Evolutionary conservation across 2,329 filamentous ascomycete species (phyloP), one percentile per base, ranked within the genome.

Genomic region (Fusarium sambucinum): DNA sequence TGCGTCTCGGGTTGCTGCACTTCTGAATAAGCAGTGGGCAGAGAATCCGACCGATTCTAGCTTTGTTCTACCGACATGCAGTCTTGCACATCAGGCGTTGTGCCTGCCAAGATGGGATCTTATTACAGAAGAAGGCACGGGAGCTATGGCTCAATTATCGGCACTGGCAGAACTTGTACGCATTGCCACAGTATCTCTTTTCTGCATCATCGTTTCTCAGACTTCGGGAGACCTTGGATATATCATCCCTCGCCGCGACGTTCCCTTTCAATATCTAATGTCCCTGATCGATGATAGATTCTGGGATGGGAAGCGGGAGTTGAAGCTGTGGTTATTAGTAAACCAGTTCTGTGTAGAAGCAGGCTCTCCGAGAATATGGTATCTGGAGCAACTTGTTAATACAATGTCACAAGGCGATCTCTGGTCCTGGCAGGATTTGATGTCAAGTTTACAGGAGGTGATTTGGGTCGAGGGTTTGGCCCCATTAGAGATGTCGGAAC

Each of bases 121-220:
- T 21, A 1, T 23, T 5, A n/a, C 7, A 3, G 35, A 8, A 6
- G 19, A 47, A 19, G 3, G 13, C 13, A 6, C 1, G 6, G 2
- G 13, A 17, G 10, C 4, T 14, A 2, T 21, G 38, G 5, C 54
- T 38, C 10, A 27, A 30, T 14, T 44, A 5, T 42, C 9, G 5
- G 45, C 59, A 1, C n/a, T 53, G 4, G 57, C 68, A 14, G 68
- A 69, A 21, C 53, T 73, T 8, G 53, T 71, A 10, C 68, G 71
- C 2, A 32, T 61, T 6, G 63, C 59, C 0, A 23, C 37, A 2
- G 46, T 73, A 6, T 63, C 52, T 11, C 9, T 70, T 3, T 12
- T 66, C 1, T 50, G 55, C 1, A 46, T 59, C 10, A 55, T 67
- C 8, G 60, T 65, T 5, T 44, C 46, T 3, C 72, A 70, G 6